Evolutionary conservation across 495 filamentous ascomycete species (phyloP), one percentile per base, ranked within the genome.

Genomic region (Tuber microsphaerosporum): DNA sequence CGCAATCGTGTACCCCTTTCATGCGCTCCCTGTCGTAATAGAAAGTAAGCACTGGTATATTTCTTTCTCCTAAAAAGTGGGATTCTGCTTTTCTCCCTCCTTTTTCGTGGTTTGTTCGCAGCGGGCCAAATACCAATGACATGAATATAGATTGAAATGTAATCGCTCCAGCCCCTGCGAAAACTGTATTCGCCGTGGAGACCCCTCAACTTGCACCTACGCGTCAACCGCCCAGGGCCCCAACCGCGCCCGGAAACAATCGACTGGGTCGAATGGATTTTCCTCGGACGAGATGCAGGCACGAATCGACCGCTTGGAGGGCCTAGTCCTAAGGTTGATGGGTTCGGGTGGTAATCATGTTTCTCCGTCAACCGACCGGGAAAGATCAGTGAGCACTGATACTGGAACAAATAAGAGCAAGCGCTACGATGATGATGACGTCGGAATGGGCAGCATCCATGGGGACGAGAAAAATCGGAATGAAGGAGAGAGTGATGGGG

Each of bases 271-370:
- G 82, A 85, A 86, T 79, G 85, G 88, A 73, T 34, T 34, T 34
- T 87, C 91, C 20, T 89, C 95, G 42, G 94, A 97, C 88, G 95
- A 97, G 84, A 99, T 99, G 95, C 95, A 99, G 85, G 96, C 94
- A 82, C 92, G 95, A 83, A 99, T 99, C 84, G 93, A 99, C 85
- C 91, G 95, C 79, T 85, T 99, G 79, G 95, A 99, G 88, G 92
- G 94, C 72, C 86, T 99, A 82, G 95, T 99, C 73, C 84, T 99
- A 72, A 96, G 93, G 4, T 86, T 99, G 84, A 98, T 99, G 95
- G 84, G 87, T 89, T 76, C 89, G 86, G 83, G 89, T 90, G 70
- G 89, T 88, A 77, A 76, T 43, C 22, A 75, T 41, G 43, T 80
- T 43, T 75, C 79, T 41, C 74, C 79, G 46, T 75, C 79, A 72